Percentiles rank a stretch among this genome's conserved stretches.
Evolutionary conservation across 352 stramenopile species (phyloP).

Genomic region (Phytophthora palmivora): DNA sequence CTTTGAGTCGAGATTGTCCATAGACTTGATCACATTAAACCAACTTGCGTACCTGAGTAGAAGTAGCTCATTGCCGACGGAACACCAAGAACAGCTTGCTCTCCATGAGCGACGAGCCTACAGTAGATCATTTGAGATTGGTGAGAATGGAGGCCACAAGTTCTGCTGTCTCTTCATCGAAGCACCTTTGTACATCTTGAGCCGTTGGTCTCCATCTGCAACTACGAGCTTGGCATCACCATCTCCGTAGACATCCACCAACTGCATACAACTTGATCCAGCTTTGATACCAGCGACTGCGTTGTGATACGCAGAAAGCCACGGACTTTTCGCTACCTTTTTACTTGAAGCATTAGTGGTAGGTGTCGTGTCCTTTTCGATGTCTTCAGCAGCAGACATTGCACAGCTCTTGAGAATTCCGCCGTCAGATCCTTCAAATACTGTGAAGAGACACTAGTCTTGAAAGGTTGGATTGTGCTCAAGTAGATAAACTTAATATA

Average conservation of each 20-base stretch:
- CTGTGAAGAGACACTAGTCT: constrained; percentile 28
- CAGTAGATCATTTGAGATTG: background rate
- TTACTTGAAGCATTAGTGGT: constrained; percentile 21
- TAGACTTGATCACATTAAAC: background rate
- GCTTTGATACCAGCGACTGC: constrained; percentile 89
- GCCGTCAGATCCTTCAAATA: background rate
- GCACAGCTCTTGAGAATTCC: background rate
- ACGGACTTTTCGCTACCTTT: constrained; percentile 57
- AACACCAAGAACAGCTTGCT: constrained; percentile 81
- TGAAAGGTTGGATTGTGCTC: constrained; percentile 28
- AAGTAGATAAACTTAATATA: constrained; percentile 14
- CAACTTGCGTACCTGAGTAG: constrained; percentile 54
- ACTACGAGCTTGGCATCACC: constrained; percentile 85
- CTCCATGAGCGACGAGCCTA: constrained; percentile 79
- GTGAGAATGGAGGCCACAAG: background rate
- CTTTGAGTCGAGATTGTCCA: background rate
- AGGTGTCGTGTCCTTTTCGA: constrained; percentile 21
- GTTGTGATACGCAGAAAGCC: constrained; percentile 92
- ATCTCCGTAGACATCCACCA: constrained; percentile 87
- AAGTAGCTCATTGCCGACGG: constrained; percentile 80
- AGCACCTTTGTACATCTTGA: constrained; percentile 91
- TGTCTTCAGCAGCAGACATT: constrained; percentile 32
- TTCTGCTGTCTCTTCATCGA: too few species aligned
- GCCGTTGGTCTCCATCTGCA: constrained; percentile 75
- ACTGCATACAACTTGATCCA: constrained; percentile 74